Evolutionary conservation across 169 alveolate genomes (phyloP), one percentile per base, ranked within the genome.

Genomic region (Babesia bigemina): DNA sequence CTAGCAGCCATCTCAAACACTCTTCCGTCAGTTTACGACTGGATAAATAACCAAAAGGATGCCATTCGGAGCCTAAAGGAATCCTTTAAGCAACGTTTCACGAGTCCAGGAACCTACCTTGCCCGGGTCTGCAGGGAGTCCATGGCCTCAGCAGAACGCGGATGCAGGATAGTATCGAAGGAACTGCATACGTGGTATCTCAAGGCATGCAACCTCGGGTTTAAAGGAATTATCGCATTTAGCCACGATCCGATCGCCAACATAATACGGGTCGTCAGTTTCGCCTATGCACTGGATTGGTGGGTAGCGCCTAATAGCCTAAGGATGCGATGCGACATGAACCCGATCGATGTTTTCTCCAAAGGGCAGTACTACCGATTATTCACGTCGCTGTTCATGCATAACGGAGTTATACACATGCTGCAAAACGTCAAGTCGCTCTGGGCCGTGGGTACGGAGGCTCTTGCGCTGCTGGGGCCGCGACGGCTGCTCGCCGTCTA

Each of bases 371-470:
- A 66, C 44, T 83, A 83, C 67, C 56, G 90, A 57, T 39, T 83
- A 8, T 21, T 74, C 12, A 83, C 90, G 12, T 83, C 86, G 0
- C 79, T 83, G 36, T 83, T 83, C 69, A 14, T 83, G 44, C 90
- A 83, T 76, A 45, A 60, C 39, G 86, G 73, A 24, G 55, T 73
- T 8, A 53, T 65, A 14, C 90, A 83, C 72, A 55, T 83, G 67
- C 58, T 75, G 28, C 72, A 72, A 13, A 83, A 83, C 50, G 47
- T 83, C 47, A 63, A 76, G n/a, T 36, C 81, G 17, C 67, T 83
- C 16, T 50, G 63, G 62, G 60, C 82, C 14, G 26, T 83, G 45
- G 86, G 82, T 13, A 16, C 63, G 63, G 71, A 70, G 70, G 75
- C 66, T 0, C 28, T 77, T 7, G 55, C 24, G 29, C 49, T 69